Base-by-base conservation (phyloP, 108 stramenopile genomes). In the Fragilariopsis cylindrus region DNA sequence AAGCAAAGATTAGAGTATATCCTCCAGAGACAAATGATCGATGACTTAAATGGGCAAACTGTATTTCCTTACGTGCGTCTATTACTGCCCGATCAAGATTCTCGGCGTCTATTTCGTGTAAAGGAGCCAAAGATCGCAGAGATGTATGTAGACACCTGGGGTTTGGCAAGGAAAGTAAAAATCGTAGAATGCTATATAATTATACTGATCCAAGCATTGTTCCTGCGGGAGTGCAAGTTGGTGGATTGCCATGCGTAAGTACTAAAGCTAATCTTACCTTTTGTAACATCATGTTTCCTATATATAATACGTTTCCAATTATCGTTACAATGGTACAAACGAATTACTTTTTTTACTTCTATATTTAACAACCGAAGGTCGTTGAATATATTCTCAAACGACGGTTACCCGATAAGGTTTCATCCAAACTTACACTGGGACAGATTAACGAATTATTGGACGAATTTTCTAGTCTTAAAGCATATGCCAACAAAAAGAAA, bases 361-460 rank as follows among this genome's bases (percentile, higher is more conserved):
- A 56, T 0, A 56, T 19, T 60, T n/a, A 21, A 60, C 41, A 41
- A n/a, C 46, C 39, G 39, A 46, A 77, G 5, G 90, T 88, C 21
- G 76, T 96, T n/a, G 60, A 82, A 63, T 67, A 89, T 7, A 85
- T 90, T 21, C 39, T 91, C 74, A 50, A 74, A 57, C 77, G 82
- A 56, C 73, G 90, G 46, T 66, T 82, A 65, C 73, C 79, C 19
- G 48, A 71, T 46, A 69, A 44, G 9, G 3, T 39, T 5, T 65
- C 49, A 46, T 69, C 72, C 15, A 84, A 80, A 42, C 40, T 90
- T 39, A 90, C 84, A 16, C 60, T 96, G 45, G 88, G 84, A 7
- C 65, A 90, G 53, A 77, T 96, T 8, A 96, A 96, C 77, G 69
- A 75, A 42, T 76, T 87, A 63, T 65, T 96, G 63, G 95, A 96